Base-by-base conservation (phyloP, 495 filamentous ascomycete species). In the Pseudomonodictys pantanalensis region DNA sequence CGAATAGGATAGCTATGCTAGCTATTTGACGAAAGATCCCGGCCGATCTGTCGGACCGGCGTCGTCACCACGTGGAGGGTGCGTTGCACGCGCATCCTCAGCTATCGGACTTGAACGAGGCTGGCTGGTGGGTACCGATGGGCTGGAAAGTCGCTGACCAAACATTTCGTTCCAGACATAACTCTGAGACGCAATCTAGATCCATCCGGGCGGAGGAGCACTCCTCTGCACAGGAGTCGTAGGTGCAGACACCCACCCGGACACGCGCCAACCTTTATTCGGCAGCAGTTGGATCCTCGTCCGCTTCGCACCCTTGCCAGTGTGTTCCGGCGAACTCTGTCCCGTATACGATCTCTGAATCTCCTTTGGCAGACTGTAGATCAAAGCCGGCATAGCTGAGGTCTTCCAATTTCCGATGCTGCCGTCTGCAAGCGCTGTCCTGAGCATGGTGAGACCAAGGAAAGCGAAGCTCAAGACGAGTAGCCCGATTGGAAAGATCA, bases 361-460 rank as follows among this genome's bases (percentile, higher is more conserved):
- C 7, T 64, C 32, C 15, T 56, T 54, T 2, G 49, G 53, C 3
- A 67, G 50, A 23, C 64, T 60, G 30, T 67, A 53, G 2, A 64
- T n/a, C 7, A 67, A 56, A 6, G 55, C 52, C 10, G 64, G 60
- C 8, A 67, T 26, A 15, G 64, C 60, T 10, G 64, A 67, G 1
- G 59, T 67, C 45, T 67, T 67, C 55, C 59, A 60, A 10, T 64
- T 43, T 1, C 64, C 64, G 1, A 64, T 12, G 12, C 20, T 18
- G 3, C 3, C 52, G 1, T 56, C 53, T 23, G 41, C 51, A 18
- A 28, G 3, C 4, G 48, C 39, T 23, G 32, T 56, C 38, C 44
- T 47, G 41, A 67, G 17, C 8, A 67, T 50, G 2, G 64, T 67
- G 4, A 49, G 23, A 20, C 64, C 20, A 0, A 67, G 57, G 49